A percentile compares a stretch with the other conserved stretches of the same genome.
phyloP scores from a whole-genome alignment of 768 basidiomycete species.

The Collybia sp. region DNA sequence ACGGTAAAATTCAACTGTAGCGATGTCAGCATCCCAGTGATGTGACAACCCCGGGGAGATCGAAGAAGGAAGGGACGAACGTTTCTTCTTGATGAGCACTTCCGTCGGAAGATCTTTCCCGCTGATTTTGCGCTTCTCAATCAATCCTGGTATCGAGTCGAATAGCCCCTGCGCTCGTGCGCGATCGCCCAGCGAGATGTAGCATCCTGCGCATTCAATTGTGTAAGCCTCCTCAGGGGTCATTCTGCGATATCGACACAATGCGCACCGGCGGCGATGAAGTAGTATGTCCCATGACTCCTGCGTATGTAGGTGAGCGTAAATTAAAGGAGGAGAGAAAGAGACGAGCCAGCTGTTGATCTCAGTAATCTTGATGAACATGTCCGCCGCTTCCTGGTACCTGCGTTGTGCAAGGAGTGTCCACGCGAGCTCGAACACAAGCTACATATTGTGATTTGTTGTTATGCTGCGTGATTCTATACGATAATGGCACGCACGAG shows the following conservation, averaged over 20 bases:
- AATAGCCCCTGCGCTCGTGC: slow-evolving; percentile 56
- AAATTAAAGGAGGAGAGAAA: neutral
- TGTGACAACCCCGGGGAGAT: neutral
- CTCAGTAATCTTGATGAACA: slow-evolving; percentile 58
- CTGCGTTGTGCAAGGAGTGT: slow-evolving; percentile 57
- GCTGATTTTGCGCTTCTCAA: slow-evolving; percentile 56
- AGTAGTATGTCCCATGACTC: slow-evolving; percentile 79
- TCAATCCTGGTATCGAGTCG: slow-evolving; percentile 53
- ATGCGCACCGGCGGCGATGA: slow-evolving; percentile 58
- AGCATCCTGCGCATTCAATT: slow-evolving; percentile 45
- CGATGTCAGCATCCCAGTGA: neutral
- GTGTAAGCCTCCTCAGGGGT: neutral
- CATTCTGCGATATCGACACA: neutral
- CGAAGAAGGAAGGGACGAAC: slow-evolving; percentile 30
- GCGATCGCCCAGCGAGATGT: slow-evolving; percentile 50
- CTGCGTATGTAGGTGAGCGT: slow-evolving; percentile 23
- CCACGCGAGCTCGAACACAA: slow-evolving; percentile 79
- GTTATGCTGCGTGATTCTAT: neutral
- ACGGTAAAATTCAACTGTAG: slow-evolving; percentile 68
- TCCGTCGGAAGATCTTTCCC: slow-evolving; percentile 75
- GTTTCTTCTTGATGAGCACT: slow-evolving; percentile 71
- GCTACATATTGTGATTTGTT: slow-evolving; percentile 27
- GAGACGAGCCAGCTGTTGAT: slow-evolving; percentile 64
- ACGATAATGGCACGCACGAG: slow-evolving; percentile 36
- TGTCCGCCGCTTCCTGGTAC: slow-evolving; percentile 65